Evolutionary conservation across 345 rosid species (phyloP).

Genomic region (Sisymbrium irio): DNA sequence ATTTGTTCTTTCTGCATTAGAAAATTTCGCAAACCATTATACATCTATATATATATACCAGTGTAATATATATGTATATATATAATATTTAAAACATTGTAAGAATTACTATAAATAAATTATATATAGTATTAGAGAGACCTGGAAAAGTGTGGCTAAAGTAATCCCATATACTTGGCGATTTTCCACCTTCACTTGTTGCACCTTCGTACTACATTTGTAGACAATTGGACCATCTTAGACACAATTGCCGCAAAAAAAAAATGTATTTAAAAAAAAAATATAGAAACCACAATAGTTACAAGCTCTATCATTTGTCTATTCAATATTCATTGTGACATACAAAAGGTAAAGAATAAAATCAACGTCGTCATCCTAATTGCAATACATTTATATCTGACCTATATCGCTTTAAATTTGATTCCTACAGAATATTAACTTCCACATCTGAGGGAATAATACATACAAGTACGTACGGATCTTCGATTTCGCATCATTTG

Average conservation of each 20-base stretch:
- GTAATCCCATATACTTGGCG: slow-evolving; percentile 37
- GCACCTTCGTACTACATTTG: slow-evolving; percentile 37
- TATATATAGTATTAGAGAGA: background rate
- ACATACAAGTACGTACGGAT: background rate
- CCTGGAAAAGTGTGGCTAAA: slow-evolving; percentile 37
- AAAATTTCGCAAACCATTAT: background rate
- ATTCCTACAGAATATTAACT: background rate
- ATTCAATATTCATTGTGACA: background rate
- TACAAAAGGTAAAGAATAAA: background rate
- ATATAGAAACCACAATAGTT: background rate
- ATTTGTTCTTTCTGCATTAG: slow-evolving; percentile 39
- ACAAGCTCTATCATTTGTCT: background rate
- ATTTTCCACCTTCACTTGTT: slow-evolving; percentile 34
- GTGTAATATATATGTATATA: background rate
- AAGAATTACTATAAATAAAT: background rate
- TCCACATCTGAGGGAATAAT: background rate
- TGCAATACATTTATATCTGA: background rate
- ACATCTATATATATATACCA: background rate
- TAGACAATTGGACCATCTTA: background rate
- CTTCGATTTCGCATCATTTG: background rate
- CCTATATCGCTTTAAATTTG: background rate
- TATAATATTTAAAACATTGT: background rate
- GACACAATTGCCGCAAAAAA: background rate
- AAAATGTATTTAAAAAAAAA: background rate
- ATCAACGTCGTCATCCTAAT: background rate